These are phyloP conservation scores for Macrolepiota dolichaula DNA, from an alignment of 768 basidiomycete genomes.

Conservation along the genomic window DNA sequence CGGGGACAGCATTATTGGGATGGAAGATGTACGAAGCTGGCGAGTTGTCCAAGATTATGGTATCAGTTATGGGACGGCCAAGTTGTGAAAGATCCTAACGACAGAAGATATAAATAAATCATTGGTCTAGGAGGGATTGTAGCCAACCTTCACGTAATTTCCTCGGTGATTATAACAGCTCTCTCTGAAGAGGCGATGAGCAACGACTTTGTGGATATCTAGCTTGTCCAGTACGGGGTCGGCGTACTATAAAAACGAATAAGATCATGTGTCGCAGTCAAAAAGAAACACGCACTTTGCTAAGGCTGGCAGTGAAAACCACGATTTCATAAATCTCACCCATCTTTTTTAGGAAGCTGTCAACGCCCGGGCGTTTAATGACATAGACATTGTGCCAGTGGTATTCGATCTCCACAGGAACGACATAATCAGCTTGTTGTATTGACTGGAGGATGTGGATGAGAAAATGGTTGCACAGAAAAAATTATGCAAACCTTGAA, in stretches of 20 bases:
- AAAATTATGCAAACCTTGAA: conserved; percentile 95
- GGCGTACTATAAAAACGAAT: conserved; percentile 73
- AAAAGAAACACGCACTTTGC: conserved; percentile 64
- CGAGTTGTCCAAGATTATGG: conserved; percentile 98
- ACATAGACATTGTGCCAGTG: conserved; percentile 99
- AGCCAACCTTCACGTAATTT: conserved; percentile 93
- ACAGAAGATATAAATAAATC: conserved; percentile 5
- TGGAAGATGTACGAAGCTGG: conserved; percentile 99
- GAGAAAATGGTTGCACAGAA: conserved; percentile 6
- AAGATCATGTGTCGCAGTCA: conserved; percentile 8
- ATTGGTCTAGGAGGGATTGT: not conserved
- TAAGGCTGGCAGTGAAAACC: conserved; percentile 95
- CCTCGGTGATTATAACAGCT: conserved; percentile 99
- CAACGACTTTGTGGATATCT: conserved; percentile 87
- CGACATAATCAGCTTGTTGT: conserved; percentile 93
- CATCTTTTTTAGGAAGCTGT: conserved; percentile 96
- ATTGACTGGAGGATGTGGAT: conserved; percentile 61
- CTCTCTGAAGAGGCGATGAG: conserved; percentile 94
- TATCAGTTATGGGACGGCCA: conserved; percentile 89
- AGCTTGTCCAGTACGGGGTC: conserved; percentile 98
- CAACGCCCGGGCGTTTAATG: conserved; percentile 97
- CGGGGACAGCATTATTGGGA: conserved; percentile 97
- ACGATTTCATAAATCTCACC: conserved; percentile 98
- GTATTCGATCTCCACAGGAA: conserved; percentile 98
- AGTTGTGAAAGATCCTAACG: conserved; percentile 92